Base-by-base conservation (phyloP, 805 yeast genomes). In the Hanseniaspora opuntiae region DNA sequence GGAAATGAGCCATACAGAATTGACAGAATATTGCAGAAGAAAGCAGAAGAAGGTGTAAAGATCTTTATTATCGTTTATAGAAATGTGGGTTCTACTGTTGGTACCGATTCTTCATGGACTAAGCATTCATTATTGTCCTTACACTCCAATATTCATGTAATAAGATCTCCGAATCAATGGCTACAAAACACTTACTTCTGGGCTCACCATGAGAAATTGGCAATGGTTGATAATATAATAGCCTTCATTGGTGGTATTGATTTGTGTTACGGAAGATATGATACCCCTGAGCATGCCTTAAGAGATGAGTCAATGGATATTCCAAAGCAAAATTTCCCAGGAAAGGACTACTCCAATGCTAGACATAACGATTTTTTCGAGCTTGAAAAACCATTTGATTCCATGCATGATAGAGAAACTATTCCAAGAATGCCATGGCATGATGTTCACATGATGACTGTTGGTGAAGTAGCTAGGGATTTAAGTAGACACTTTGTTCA, bases 341-440 rank as follows among this genome's bases (percentile, higher is more conserved):
- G 99, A 24, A 93, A 93, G 62, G 99, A 93, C 68, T 93, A 93
- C 65, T 89, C 97, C 0, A 93, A 93, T 65, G 96, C 98, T 3
- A 76, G 98, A 58, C 87, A 85, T 16, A 82, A 83, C 61, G 99
- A 93, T 65, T 93, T 93, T 64, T 76, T 65, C 62, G 82, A 75
- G 3, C 73, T 93, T 55, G 86, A 88, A 58, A 79, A 81, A 59
- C 97, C 98, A 2, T 87, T 82, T 62, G 94, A 86, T 49, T 86
- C 86, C 22, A 84, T 90, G 93, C 87, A 87, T 63, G 95, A 93
- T 65, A 76, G 99, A 56, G 71, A 75, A 16, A 66, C 66, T 19
- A 75, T 78, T 20, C 97, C 98, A 2, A 77, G 99, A 61, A 93
- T 93, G 99, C 98, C 98, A 10, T 93, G 98, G 99, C 99, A 93